Conservation (phyloP, 1,139 yeast genomes). For the Hansenula lynferdii region DNA sequence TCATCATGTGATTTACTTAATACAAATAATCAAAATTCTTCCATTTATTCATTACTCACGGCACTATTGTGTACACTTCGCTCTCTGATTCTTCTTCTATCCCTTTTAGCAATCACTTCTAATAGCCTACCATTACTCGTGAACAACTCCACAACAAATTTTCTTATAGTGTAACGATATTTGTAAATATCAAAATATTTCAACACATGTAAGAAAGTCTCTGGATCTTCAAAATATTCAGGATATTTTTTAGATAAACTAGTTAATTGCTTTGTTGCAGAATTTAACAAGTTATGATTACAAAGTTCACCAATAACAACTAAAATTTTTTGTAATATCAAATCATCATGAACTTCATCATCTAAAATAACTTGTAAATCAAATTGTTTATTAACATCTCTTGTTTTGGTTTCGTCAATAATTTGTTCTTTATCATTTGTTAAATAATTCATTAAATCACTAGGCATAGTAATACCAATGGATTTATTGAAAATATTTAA, state of each 20-base stretch:
- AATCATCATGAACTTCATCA: slow-evolving; percentile 25
- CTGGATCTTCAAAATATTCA: slow-evolving; percentile 50
- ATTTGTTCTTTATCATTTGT: too few relatives aligned
- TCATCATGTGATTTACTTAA: too few relatives aligned
- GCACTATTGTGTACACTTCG: slow-evolving; percentile 2
- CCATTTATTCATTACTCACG: neutral
- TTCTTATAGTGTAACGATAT: slow-evolving; percentile 58
- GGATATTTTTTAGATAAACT: slow-evolving; percentile 50
- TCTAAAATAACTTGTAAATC: slow-evolving; percentile 6
- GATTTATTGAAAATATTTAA: slow-evolving; percentile 49
- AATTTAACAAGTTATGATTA: slow-evolving; percentile 56
- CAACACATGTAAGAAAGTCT: slow-evolving; percentile 56
- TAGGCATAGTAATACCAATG: slow-evolving; percentile 54
- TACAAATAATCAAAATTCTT: neutral
- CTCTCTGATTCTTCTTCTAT: slow-evolving; percentile 27
- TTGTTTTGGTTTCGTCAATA: too few relatives aligned
- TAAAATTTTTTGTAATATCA: slow-evolving; percentile 44
- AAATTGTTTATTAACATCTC: too few relatives aligned
- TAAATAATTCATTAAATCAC: too few relatives aligned
- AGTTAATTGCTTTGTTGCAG: slow-evolving; percentile 59
- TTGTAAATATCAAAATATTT: slow-evolving; percentile 61
- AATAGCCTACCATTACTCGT: slow-evolving; percentile 45
- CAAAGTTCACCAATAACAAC: slow-evolving; percentile 58
- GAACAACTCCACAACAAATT: slow-evolving; percentile 67
- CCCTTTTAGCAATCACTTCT: slow-evolving; percentile 46